These are phyloP conservation scores for Cytospora leucostoma DNA, from an alignment of 2,329 filamentous ascomycete genomes.

Conservation along the genomic window DNA sequence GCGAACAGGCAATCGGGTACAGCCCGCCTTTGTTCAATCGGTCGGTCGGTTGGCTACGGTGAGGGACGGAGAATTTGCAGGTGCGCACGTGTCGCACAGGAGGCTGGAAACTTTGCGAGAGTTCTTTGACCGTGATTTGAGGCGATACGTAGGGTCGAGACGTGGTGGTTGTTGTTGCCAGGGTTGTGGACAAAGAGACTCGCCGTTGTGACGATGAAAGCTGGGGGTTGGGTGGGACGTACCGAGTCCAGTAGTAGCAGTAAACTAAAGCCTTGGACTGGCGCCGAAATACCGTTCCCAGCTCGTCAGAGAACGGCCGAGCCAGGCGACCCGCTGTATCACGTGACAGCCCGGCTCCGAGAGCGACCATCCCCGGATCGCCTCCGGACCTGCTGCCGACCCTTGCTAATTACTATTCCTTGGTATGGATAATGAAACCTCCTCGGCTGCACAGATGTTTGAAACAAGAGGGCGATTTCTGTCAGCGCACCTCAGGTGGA, in stretches of 20 bases:
- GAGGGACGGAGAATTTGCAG: neutral
- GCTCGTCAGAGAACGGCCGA: neutral
- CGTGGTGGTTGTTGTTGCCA: slow-evolving; percentile 9
- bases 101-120: neutral
- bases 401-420: neutral
- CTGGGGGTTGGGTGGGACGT: slow-evolving; percentile 6
- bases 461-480: neutral
- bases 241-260: slow-evolving; percentile 2
- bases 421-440: neutral
- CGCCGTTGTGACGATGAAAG: slow-evolving; percentile 20
- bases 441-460: neutral
- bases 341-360: neutral
- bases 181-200: slow-evolving; percentile 14
- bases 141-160: slow-evolving; percentile 10
- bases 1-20: neutral
- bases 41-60: slow-evolving; percentile 6
- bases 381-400: neutral
- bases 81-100: neutral
- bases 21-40: slow-evolving; percentile 14
- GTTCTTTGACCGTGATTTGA: slow-evolving; percentile 4
- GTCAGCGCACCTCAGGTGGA: neutral
- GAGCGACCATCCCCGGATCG: neutral
- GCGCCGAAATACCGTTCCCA: slow-evolving; percentile 3
- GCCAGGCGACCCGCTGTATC: neutral
- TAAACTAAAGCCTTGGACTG: slow-evolving; percentile 18